Evolutionary conservation across 768 basidiomycete species (phyloP).

Genomic region (Neoboletus subvelutipes): DNA sequence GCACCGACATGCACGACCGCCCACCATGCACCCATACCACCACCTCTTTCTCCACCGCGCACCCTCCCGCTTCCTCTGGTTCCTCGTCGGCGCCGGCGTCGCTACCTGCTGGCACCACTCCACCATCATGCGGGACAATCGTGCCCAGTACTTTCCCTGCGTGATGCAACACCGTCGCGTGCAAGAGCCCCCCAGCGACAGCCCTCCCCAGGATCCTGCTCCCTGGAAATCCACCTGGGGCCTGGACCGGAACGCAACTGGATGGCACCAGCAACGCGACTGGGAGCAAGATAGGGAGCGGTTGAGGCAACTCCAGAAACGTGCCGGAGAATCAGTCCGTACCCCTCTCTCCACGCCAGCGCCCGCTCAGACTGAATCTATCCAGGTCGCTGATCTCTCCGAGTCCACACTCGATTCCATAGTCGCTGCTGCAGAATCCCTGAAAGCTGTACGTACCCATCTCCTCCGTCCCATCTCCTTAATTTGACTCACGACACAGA

Average conservation of each 20-base stretch:
- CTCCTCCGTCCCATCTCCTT: not conserved
- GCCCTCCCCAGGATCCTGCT: conserved; percentile 7
- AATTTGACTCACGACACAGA: conserved; percentile 27
- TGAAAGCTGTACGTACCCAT: conserved; percentile 53
- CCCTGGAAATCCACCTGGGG: conserved; percentile 4
- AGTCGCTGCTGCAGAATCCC: conserved; percentile 51
- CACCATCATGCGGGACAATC: conserved; percentile 44
- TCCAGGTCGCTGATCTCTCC: conserved; percentile 59
- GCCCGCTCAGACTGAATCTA: not conserved
- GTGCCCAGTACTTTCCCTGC: conserved; percentile 32
- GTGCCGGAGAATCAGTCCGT: conserved; percentile 52
- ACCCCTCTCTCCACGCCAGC: not conserved
- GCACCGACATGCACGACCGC: not conserved
- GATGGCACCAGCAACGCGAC: conserved; percentile 19
- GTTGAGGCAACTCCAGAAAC: conserved; percentile 43
- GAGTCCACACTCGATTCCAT: conserved; percentile 67
- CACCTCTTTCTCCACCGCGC: conserved; percentile 32
- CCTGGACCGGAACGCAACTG: conserved; percentile 14
- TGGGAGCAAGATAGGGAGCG: conserved; percentile 52
- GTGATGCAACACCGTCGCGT: conserved; percentile 26
- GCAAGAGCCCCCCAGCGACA: conserved; percentile 3
- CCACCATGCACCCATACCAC: conserved; percentile 24
- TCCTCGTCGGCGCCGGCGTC: conserved; percentile 54
- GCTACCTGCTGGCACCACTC: conserved; percentile 40
- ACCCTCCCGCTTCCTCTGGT: conserved; percentile 69